phyloP scores from a whole-genome alignment of 345 rosid genomes.

The Gossypium raimondii region DNA sequence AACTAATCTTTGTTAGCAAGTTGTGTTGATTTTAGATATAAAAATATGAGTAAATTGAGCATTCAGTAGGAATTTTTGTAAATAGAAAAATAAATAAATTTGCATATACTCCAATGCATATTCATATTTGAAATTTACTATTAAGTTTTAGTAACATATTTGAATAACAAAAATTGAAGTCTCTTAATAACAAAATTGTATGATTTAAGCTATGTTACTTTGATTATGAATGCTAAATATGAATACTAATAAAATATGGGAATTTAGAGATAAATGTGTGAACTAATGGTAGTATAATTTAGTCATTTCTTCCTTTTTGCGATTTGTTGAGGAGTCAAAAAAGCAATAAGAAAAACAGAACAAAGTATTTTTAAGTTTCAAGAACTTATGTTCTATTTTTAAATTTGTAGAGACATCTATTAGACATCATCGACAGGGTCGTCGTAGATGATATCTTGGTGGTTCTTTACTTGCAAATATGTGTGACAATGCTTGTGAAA shows the following conservation, averaged over 20 bases:
- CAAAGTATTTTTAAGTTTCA: neutral
- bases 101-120: too few relatives aligned
- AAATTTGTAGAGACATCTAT: conserved; percentile 51
- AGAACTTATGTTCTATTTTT: conserved; percentile 5
- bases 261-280: neutral
- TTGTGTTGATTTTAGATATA: neutral
- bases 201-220: neutral
- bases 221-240: too few relatives aligned
- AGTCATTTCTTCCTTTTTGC: neutral
- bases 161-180: too few relatives aligned
- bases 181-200: neutral
- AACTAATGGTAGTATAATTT: neutral
- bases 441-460: conserved; percentile 56
- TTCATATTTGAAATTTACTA: too few relatives aligned
- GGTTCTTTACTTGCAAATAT: conserved; percentile 46
- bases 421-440: conserved; percentile 59
- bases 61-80: too few relatives aligned
- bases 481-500: conserved; percentile 54
- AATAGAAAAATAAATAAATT: too few relatives aligned
- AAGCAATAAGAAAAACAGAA: too few relatives aligned
- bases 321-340: neutral
- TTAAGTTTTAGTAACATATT: too few relatives aligned
- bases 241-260: neutral
- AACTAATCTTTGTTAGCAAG: neutral
- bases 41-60: too few relatives aligned